Conservation (phyloP, 176 grass and related monocot genomes). For the Rhynchospora breviuscula region DNA sequence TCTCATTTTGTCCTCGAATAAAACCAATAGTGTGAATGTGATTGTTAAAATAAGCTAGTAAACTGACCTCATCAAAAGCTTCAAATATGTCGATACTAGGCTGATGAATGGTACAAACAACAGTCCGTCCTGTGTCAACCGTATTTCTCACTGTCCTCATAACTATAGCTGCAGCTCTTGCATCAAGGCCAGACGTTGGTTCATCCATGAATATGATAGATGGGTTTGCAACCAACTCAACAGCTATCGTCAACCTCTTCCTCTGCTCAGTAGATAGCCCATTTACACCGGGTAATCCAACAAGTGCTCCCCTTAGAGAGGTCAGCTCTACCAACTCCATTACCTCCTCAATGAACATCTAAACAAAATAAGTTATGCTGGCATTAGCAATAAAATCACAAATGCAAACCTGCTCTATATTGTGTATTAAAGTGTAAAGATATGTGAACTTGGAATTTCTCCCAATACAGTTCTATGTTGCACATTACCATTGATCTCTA, state of each 20-base stretch:
- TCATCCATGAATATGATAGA: slow-evolving; percentile 99
- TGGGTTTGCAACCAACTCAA: slow-evolving; percentile 86
- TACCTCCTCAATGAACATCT: slow-evolving; percentile 92
- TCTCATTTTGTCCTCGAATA: neutral
- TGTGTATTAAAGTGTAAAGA: neutral
- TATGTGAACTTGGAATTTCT: neutral
- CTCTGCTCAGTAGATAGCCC: slow-evolving; percentile 85
- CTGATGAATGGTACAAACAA: slow-evolving; percentile 93
- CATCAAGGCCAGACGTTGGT: slow-evolving; percentile 81
- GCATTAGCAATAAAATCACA: neutral
- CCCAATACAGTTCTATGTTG: neutral
- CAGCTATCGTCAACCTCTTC: slow-evolving; percentile 89
- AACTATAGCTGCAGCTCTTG: slow-evolving; percentile 86
- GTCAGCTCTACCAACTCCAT: slow-evolving; percentile 83
- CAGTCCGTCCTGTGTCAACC: slow-evolving; percentile 79
- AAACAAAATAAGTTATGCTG: slow-evolving; percentile 12
- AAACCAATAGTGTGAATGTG: neutral
- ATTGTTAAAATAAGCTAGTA: neutral
- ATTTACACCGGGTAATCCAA: slow-evolving; percentile 86
- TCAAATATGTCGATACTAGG: slow-evolving; percentile 97
- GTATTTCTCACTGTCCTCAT: slow-evolving; percentile 93
- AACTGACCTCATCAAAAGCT: slow-evolving; percentile 78
- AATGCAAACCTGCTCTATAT: neutral
- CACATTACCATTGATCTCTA: neutral
- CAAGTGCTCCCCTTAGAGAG: slow-evolving; percentile 63